Percentiles rank a stretch among this genome's conserved stretches.
Conservation (phyloP, 2,329 filamentous ascomycete species). For the Sclerotinia borealis region DNA sequence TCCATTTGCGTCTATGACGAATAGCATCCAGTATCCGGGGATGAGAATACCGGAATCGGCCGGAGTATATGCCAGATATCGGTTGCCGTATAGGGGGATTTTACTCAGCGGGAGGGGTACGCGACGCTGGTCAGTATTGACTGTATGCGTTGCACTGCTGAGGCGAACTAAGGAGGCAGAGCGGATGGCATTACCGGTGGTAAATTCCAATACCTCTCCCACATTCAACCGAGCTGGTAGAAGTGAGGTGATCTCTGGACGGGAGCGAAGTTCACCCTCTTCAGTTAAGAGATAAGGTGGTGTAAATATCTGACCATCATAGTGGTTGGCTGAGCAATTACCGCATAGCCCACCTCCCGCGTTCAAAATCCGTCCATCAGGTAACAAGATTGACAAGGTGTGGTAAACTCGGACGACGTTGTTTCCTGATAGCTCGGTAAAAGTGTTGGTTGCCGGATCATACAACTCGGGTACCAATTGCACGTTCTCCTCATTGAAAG, state of each 20-base stretch:
- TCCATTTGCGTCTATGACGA: constrained; percentile 1
- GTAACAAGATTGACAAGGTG: neutral
- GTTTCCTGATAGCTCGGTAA: neutral
- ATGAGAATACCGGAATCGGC: neutral
- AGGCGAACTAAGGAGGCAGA: neutral
- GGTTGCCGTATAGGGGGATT: rapidly evolving
- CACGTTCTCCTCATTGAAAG: constrained; percentile 1
- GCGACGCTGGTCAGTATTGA: neutral
- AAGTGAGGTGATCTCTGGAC: neutral
- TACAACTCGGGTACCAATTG: neutral
- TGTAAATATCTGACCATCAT: constrained; percentile 1
- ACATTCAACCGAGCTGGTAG: neutral
- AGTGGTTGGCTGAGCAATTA: neutral
- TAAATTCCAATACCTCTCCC: neutral
- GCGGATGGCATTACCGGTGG: neutral
- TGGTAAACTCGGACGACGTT: constrained; percentile 1
- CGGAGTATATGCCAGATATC: neutral
- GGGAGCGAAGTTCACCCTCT: neutral
- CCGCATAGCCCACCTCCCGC: neutral
- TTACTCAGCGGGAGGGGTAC: neutral
- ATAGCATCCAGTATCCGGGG: constrained; percentile 4
- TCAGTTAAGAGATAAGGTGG: neutral
- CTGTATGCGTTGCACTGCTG: neutral
- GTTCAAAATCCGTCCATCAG: neutral
- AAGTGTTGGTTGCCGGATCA: neutral